Conservation (phyloP, 78 protist genomes). For the Dictyostelium brefeldianum region DNA sequence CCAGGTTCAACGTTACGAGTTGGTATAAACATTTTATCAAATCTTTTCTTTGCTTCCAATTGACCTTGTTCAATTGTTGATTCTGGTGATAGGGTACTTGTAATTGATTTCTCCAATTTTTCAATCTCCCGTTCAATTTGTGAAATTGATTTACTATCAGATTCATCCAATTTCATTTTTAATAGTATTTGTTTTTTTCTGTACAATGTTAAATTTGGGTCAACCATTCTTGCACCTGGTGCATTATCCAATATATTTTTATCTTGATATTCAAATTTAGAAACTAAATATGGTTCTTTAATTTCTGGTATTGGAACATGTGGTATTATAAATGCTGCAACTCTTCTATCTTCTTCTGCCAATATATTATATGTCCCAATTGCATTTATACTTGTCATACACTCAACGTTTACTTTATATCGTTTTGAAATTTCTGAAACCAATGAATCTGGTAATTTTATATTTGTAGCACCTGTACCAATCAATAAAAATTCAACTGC, state of each 20-base stretch:
- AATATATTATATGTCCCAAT: constrained; percentile 71
- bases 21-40: background rate
- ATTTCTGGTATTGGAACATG: constrained; percentile 32
- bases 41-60: background rate
- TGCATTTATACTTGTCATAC: constrained; percentile 53
- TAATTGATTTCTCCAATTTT: background rate
- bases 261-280: constrained; percentile 28
- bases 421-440: background rate
- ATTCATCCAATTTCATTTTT: constrained; percentile 10
- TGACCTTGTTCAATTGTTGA: background rate
- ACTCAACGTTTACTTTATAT: constrained; percentile 21
- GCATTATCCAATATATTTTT: background rate
- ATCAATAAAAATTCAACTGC: constrained; percentile 32
- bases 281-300: constrained; percentile 35
- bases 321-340: constrained; percentile 53
- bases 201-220: background rate
- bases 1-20: constrained; percentile 4
- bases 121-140: background rate
- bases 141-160: background rate
- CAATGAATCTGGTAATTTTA: background rate
- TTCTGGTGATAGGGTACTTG: background rate
- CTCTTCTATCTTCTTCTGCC: constrained; percentile 57
- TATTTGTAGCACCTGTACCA: constrained; percentile 42
- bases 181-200: background rate
- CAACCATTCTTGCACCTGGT: background rate